A percentile compares a stretch with the other conserved stretches of the same genome.
Conservation (phyloP, 2,329 filamentous ascomycete species). For the Falciphora oryzae region DNA sequence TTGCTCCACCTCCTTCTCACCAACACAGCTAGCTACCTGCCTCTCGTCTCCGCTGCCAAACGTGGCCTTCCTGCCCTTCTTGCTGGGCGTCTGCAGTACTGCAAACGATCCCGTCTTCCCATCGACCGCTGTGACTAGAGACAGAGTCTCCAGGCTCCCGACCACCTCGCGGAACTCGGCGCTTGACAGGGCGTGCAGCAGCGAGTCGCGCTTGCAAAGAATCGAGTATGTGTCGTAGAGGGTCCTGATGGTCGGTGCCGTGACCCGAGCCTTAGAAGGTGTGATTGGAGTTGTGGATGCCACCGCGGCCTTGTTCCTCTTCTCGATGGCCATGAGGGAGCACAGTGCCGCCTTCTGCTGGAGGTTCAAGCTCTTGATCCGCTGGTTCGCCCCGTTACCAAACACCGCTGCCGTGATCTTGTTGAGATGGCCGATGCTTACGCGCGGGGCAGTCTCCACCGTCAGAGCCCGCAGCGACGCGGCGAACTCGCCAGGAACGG, state of each 20-base stretch:
- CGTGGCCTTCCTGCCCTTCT: slow-evolving; percentile 54
- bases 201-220: slow-evolving; percentile 80
- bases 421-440: slow-evolving; percentile 84
- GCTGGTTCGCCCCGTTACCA: slow-evolving; percentile 78
- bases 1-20: slow-evolving; percentile 70
- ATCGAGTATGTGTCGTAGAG: slow-evolving; percentile 79
- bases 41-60: slow-evolving; percentile 63
- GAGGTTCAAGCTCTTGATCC: slow-evolving; percentile 81
- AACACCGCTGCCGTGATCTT: slow-evolving; percentile 87
- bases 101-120: slow-evolving; percentile 64
- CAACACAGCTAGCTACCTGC: slow-evolving; percentile 70
- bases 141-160: slow-evolving; percentile 81
- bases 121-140: slow-evolving; percentile 66
- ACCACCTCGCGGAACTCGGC: slow-evolving; percentile 95
- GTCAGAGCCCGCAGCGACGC: slow-evolving; percentile 59
- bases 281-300: slow-evolving; percentile 3
- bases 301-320: slow-evolving; percentile 54
- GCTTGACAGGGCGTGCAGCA: slow-evolving; percentile 80
- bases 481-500: slow-evolving; percentile 35
- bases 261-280: slow-evolving; percentile 48
- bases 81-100: slow-evolving; percentile 63
- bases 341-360: slow-evolving; percentile 96
- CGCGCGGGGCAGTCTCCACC: slow-evolving; percentile 75
- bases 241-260: slow-evolving; percentile 74
- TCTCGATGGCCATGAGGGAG: slow-evolving; percentile 80